Conservation (phyloP, 2,329 filamentous ascomycete genomes). For the Gliomastix tumulicola region DNA sequence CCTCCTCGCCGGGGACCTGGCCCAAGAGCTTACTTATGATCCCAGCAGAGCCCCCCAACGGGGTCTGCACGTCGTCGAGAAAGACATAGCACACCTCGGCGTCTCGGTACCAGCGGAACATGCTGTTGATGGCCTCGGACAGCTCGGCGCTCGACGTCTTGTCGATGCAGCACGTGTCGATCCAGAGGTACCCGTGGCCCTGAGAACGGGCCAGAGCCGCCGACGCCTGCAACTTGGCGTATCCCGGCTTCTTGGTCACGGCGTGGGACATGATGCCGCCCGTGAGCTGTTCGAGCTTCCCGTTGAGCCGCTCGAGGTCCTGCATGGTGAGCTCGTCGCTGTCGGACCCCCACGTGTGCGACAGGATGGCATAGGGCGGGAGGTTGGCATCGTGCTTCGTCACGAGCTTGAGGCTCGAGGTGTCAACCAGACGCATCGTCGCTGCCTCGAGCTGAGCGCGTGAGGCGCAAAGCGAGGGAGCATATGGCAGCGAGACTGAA, state of each 20-base stretch:
- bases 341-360: conserved; percentile 18
- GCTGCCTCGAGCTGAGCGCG: too few species aligned
- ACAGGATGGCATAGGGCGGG: conserved; percentile 20
- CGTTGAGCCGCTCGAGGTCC: conserved; percentile 12
- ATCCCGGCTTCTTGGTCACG: background rate
- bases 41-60: background rate
- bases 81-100: conserved; percentile 16
- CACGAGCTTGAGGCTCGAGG: conserved; percentile 8
- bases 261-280: background rate
- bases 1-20: too few species aligned
- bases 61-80: conserved; percentile 7
- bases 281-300: too few species aligned
- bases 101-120: conserved; percentile 15
- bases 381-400: conserved; percentile 7
- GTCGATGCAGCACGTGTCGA: conserved; percentile 19
- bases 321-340: conserved; percentile 14
- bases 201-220: background rate
- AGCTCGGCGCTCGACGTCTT: conserved; percentile 13
- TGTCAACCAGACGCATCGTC: conserved; percentile 15
- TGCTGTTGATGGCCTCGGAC: conserved; percentile 17
- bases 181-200: conserved; percentile 9
- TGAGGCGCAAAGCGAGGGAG: too few species aligned
- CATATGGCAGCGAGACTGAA: too few species aligned
- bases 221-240: background rate
- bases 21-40: too few species aligned